phyloP scores from a whole-genome alignment of 371 early-diverging fungal species.

The Apophysomyces variabilis region DNA sequence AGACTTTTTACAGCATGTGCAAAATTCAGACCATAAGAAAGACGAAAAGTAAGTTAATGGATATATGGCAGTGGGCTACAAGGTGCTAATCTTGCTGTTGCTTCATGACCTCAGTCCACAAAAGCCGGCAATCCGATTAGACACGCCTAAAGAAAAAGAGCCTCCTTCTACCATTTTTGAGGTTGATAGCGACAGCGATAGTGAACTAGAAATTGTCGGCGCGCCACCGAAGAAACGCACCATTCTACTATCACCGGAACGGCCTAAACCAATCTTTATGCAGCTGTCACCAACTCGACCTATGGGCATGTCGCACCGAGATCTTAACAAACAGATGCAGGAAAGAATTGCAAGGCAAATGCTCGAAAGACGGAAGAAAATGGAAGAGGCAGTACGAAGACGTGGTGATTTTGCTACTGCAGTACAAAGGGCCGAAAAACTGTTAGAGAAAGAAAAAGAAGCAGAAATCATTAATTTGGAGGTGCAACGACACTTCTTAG shows the following conservation, averaged over 20 bases:
- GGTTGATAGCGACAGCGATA: slow-evolving; percentile 17
- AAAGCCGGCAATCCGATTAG: slow-evolving; percentile 1
- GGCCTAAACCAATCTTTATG: slow-evolving; percentile 3
- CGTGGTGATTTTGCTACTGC: slow-evolving; percentile 38
- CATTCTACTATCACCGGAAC: slow-evolving; percentile 15
- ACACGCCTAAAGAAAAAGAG: neutral
- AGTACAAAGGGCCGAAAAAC: slow-evolving; percentile 38
- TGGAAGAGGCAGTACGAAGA: slow-evolving; percentile 40
- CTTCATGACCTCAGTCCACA: neutral
- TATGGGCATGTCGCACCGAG: slow-evolving; percentile 21
- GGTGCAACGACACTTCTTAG: slow-evolving; percentile 25
- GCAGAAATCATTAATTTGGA: slow-evolving; percentile 28
- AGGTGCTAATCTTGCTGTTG: neutral
- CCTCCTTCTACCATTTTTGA: neutral
- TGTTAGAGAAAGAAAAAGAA: slow-evolving; percentile 42
- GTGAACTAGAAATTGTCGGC: slow-evolving; percentile 30
- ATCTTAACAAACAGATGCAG: slow-evolving; percentile 34
- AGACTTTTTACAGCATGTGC: slow-evolving; percentile 14
- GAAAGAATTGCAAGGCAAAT: slow-evolving; percentile 36
- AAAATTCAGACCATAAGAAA: slow-evolving; percentile 9
- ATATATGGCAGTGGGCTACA: neutral
- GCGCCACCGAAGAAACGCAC: slow-evolving; percentile 4
- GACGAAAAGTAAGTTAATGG: neutral
- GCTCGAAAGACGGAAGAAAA: slow-evolving; percentile 31
- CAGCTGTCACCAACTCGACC: slow-evolving; percentile 6